phyloP scores from a whole-genome alignment of 2,329 filamentous ascomycete species.

The Neofusicoccum cordaticola region DNA sequence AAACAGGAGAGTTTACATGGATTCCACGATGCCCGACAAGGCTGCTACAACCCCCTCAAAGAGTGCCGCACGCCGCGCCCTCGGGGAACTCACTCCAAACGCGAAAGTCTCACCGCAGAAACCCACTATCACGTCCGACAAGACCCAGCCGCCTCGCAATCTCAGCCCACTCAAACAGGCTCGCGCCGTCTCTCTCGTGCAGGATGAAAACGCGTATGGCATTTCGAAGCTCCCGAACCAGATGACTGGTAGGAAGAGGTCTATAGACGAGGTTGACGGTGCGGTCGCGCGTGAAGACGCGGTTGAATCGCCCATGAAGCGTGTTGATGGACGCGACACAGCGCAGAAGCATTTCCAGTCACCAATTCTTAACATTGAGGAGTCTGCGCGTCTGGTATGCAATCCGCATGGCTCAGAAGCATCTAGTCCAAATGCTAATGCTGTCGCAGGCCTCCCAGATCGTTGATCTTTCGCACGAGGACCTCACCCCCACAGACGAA shows the following conservation, averaged over 20 bases:
- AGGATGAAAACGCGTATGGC: conserved; percentile 30
- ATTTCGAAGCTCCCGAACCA: conserved; percentile 4
- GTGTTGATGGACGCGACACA: conserved; percentile 4
- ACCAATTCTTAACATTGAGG: neutral
- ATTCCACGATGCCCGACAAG: neutral
- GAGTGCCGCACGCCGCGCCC: conserved; percentile 32
- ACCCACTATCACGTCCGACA: conserved; percentile 30
- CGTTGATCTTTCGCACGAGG: conserved; percentile 26
- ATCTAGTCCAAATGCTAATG: neutral
- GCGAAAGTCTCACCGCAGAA: conserved; percentile 20
- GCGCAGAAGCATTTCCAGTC: neutral
- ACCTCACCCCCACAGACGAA: conserved; percentile 32
- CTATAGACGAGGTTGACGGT: conserved; percentile 35
- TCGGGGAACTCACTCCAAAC: conserved; percentile 34
- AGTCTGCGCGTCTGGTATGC: conserved; percentile 4
- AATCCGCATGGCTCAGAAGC: no score
- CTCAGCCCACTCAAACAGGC: conserved; percentile 37
- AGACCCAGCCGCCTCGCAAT: conserved; percentile 24
- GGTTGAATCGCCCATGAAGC: neutral
- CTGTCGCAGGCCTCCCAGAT: conserved; percentile 2
- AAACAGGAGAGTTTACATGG: conserved; percentile 9
- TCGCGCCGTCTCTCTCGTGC: conserved; percentile 24
- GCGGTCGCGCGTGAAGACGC: conserved; percentile 22
- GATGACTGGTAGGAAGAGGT: conserved; percentile 31
- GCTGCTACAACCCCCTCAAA: conserved; percentile 28